Base-by-base conservation (phyloP, 1,284 basidiomycete genomes). In the Schizopora paradoxa region DNA sequence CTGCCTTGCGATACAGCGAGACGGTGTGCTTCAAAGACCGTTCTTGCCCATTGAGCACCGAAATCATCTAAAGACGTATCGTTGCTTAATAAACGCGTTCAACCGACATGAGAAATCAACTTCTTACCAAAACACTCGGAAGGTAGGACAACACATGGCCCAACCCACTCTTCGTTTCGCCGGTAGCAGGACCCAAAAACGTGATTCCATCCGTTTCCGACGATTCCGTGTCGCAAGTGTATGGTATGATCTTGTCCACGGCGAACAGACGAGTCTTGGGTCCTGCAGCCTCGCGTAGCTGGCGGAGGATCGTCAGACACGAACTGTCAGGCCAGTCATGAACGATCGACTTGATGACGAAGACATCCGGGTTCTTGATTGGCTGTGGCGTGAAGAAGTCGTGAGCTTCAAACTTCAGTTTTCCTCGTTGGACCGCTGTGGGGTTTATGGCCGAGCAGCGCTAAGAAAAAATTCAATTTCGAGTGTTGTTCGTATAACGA, bases 41-140 rank as follows among this genome's bases (percentile, higher is more conserved):
- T 32, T 52, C 51, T 19, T 49, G 48, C 8, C 46, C 51, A 34
- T 52, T 52, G 5, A 45, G 21, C 26, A 46, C 13, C 16, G 32
- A 3, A 18, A 41, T 35, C 43, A 51, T 51, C 50, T 51, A n/a
- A n/a, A n/a, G 35, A 14, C 22, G 18, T 6, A 22, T 22, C 33
- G 22, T 35, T 4, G 22, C 3, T 35, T n/a, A 35, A 14, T 35
- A 6, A n/a, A 22, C 3, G n/a, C 10, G 18, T 3, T 39, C 44
- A 23, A 8, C 33, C 41, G 3, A 35, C 28, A 23, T 48, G 29
- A 38, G 44, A 32, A 16, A 41, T 21, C 23, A 29, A 29, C 16
- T 37, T 48, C 5, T 23, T 42, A 28, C 19, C 35, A 27, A 34
- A 31, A 8, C n/a, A n/a, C n/a, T n/a, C n/a, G n/a, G n/a, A n/a